Evolutionary conservation across 2,329 filamentous ascomycete genomes (phyloP).

Genomic region (Boeremia lycopersici): DNA sequence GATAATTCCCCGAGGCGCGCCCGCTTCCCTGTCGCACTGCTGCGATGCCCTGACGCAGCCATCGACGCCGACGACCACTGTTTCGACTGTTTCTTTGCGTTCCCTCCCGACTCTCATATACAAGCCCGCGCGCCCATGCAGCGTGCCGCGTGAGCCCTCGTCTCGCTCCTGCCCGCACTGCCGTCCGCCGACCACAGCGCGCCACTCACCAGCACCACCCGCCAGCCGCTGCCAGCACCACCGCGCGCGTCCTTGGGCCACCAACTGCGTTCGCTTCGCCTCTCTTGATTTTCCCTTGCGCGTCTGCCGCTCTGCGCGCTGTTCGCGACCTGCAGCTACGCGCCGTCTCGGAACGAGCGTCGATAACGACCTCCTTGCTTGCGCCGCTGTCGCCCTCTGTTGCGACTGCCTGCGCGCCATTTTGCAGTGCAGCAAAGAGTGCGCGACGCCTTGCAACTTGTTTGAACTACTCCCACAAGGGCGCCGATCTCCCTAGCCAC

Average conservation of each 20-base stretch:
- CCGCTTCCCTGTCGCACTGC: slow-evolving; percentile 29
- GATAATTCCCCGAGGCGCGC: slow-evolving; percentile 28
- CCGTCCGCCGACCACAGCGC: slow-evolving; percentile 16
- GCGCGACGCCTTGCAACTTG: slow-evolving; percentile 30
- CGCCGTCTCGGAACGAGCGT: slow-evolving; percentile 27
- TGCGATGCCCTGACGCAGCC: slow-evolving; percentile 31
- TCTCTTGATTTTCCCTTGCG: slow-evolving; percentile 11
- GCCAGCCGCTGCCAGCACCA: slow-evolving; percentile 1
- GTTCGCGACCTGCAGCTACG: slow-evolving; percentile 22
- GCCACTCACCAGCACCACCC: slow-evolving; percentile 5
- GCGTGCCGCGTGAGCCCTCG: slow-evolving; percentile 20
- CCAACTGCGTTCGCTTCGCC: slow-evolving; percentile 12
- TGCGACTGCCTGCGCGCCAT: slow-evolving; percentile 22
- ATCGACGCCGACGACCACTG: slow-evolving; percentile 7
- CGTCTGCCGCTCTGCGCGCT: slow-evolving; percentile 20
- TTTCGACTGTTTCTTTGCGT: slow-evolving; percentile 32
- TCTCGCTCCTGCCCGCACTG: slow-evolving; percentile 29
- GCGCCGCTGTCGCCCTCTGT: slow-evolving; percentile 1
- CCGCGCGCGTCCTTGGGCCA: slow-evolving; percentile 14
- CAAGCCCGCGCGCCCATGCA: slow-evolving; percentile 8
- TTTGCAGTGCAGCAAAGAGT: slow-evolving; percentile 18
- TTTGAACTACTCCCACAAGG: slow-evolving; percentile 22
- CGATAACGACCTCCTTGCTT: slow-evolving; percentile 29
- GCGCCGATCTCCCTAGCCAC: slow-evolving; percentile 31
- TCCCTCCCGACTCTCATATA: slow-evolving; percentile 16